These are phyloP conservation scores for Streptanthus diversifolius DNA, from an alignment of 345 rosid species.

Conservation along the genomic window DNA sequence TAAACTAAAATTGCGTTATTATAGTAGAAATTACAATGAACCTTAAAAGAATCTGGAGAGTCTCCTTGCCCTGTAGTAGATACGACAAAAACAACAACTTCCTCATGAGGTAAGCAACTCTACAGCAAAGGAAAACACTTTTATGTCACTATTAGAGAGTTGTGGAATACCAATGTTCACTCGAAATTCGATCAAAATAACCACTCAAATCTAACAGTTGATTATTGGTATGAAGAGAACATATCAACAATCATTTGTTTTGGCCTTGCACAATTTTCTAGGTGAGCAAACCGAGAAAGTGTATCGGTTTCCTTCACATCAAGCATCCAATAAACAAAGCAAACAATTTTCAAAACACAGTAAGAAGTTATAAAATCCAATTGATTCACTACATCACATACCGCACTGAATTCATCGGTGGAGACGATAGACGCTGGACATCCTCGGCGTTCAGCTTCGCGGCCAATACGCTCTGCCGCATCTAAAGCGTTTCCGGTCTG, in stretches of 20 bases:
- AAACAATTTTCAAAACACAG: background rate
- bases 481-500: conserved; percentile 86
- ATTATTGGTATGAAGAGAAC: background rate
- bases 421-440: conserved; percentile 51
- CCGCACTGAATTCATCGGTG: conserved; percentile 59
- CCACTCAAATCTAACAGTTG: background rate
- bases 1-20: background rate
- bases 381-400: background rate
- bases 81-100: conserved; percentile 65
- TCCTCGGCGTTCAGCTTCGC: conserved; percentile 76
- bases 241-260: background rate
- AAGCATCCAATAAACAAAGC: background rate
- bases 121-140: conserved; percentile 42
- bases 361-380: too few species aligned
- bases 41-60: conserved; percentile 88
- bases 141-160: too few species aligned
- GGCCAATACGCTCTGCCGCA: conserved; percentile 71
- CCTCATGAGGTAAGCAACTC: conserved; percentile 57
- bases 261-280: too few species aligned
- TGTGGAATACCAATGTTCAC: too few species aligned
- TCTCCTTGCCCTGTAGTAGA: conserved; percentile 99
- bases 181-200: background rate
- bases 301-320: background rate
- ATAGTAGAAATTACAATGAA: background rate
- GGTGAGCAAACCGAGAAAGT: background rate